Evolutionary conservation across 2,329 filamentous ascomycete genomes (phyloP), one percentile per base, ranked within the genome.

Genomic region (Paraphaeosphaeria sporulosa): DNA sequence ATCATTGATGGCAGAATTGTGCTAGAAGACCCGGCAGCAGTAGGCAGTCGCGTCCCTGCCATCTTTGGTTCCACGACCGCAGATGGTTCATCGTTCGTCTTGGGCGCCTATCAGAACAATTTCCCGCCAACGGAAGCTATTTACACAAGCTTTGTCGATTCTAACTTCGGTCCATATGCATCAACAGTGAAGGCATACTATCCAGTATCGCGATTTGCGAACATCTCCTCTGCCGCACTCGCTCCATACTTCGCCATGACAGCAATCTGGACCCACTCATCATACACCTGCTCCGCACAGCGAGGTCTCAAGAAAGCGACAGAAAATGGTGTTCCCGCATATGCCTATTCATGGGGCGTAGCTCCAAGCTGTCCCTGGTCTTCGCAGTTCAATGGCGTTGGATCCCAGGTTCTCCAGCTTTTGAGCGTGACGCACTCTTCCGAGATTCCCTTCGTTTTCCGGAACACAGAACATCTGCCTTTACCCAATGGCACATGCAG

Each of bases 171-270:
- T 3, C 34, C 19, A 1, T 52, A 52, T 27, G 49, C 49, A 3
- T 27, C 49, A 3, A 25, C 21, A 10, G 49, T 52, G 1, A 34
- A 52, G 36, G 21, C 17, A 15, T 25, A 40, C 15, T 52, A 52
- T 19, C 49, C 49, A 2, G 27, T 52, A 13, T 52, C 49, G 5
- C 36, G 23, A 30, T 52, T 52, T 12, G 49, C 34, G 6, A 52
- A 52, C 21, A 27, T 42, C 21, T 52, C 49, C 6, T 40, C 34
- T 19, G 12, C 32, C 13, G n/a, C 34, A 12, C 49, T 52, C 1
- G 49, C 49, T 8, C 49, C 49, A n/a, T 52, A 40, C 21, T 40
- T 40, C 12, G 49, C 49, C 7, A 52, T 52, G 49, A 52, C 34
- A 1, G 36, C 49, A 4, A 52, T 52, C 49, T 52, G 49, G 49